A percentile compares a stretch with the other conserved stretches of the same genome.
Evolutionary conservation across 2,329 filamentous ascomycete genomes (phyloP).

Genomic region (Metarhizium brunneum): DNA sequence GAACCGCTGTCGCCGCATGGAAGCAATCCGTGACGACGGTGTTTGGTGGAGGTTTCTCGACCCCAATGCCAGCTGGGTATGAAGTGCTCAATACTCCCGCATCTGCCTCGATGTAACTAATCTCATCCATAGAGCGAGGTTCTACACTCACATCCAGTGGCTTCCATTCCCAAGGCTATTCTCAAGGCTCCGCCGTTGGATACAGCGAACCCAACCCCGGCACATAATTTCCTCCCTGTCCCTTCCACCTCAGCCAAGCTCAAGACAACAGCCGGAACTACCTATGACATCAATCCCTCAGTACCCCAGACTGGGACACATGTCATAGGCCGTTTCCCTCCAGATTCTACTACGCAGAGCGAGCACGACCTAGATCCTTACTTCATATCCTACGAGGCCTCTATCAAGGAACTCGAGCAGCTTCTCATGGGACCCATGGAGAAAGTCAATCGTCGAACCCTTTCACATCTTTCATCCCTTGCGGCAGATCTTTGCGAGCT

Average conservation of each 20-base stretch:
- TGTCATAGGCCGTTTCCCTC: conserved; percentile 72
- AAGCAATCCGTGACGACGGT: conserved; percentile 81
- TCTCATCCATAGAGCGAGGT: conserved; percentile 64
- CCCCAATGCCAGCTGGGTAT: conserved; percentile 96
- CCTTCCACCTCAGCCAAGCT: conserved; percentile 81
- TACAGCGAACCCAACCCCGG: conserved; percentile 81
- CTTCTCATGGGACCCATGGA: conserved; percentile 90
- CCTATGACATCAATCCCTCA: conserved; percentile 24
- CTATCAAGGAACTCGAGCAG: conserved; percentile 83
- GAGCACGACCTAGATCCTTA: conserved; percentile 94
- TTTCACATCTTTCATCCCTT: conserved; percentile 75
- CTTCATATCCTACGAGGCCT: conserved; percentile 86
- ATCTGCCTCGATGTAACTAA: conserved; percentile 11
- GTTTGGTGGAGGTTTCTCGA: conserved; percentile 98
- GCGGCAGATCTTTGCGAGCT: conserved; percentile 86
- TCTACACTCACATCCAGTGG: conserved; percentile 81
- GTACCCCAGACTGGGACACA: conserved; percentile 39
- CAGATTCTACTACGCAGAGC: conserved; percentile 62
- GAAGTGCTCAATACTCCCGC: conserved; percentile 8
- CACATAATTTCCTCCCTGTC: conserved; percentile 79
- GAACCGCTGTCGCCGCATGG: conserved; percentile 89
- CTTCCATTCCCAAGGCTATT: conserved; percentile 87
- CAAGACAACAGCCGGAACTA: conserved; percentile 42
- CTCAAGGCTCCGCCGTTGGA: conserved; percentile 93
- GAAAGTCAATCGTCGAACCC: conserved; percentile 83